Base-by-base conservation (phyloP, 148 eudicot species). In the Diospyros lotus region DNA sequence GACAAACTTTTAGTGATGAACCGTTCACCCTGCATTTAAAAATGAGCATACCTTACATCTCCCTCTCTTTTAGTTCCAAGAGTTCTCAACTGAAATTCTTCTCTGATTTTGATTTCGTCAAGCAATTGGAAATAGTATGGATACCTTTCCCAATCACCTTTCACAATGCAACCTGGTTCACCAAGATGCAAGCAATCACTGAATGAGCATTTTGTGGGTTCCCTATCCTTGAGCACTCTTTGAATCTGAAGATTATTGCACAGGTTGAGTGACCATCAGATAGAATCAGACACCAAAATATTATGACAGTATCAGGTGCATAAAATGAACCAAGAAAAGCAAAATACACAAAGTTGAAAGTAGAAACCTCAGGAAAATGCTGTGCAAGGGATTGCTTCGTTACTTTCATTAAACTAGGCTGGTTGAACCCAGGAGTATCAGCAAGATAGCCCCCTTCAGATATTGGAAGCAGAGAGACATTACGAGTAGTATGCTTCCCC, bases 361-460 rank as follows among this genome's bases (percentile, higher is more conserved):
- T 68, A 74, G 71, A 64, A 80, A 92, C 98, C 98, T 94, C 98
- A 1, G 98, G 98, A 75, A 94, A 94, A 76, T 85, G 83, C 17
- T 78, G 84, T 58, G 97, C 86, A 17, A 94, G 89, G 61, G 93
- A 86, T 64, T 89, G 92, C 80, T 89, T 90, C 71, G 98, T 89
- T 52, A 90, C 98, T 83, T 89, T 94, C 77, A 92, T 48, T 66
- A 94, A 84, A 80, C 96, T 87, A 68, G 98, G 98, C 77, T 94
- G 98, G 80, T 87, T 94, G 77, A 92, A 94, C 40, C 98, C 98
- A 15, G 98, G 98, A 67, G 98, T 92, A 81, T 94, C 98, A 4
- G 97, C 98, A 74, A 94, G 82, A 76, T 80, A 87, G 56, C 98
- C 98, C 53, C 97, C 97, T 74, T 84, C 97, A 77, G 89, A 82